A percentile compares a stretch with the other conserved stretches of the same genome.
These are phyloP conservation scores for Beta corolliflora DNA, from an alignment of 179 eudicot species.

Conservation along the genomic window DNA sequence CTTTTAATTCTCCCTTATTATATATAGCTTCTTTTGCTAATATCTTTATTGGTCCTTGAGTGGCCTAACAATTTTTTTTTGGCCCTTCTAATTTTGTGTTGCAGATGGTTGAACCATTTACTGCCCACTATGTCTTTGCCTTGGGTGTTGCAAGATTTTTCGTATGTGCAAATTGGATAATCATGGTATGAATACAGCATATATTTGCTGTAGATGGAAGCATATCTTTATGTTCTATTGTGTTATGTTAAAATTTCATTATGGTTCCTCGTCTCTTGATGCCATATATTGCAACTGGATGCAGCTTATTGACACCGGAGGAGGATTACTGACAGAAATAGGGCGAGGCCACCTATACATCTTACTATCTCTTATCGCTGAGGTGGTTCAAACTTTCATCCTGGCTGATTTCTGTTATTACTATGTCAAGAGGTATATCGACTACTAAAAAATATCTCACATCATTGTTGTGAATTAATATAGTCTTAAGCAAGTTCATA, in stretches of 20 bases:
- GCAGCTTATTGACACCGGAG: slow-evolving; percentile 65
- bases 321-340: slow-evolving; percentile 43
- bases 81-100: neutral
- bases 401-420: slow-evolving; percentile 88
- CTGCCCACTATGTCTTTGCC: slow-evolving; percentile 85
- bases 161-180: slow-evolving; percentile 84
- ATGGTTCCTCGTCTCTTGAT: neutral
- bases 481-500: too few relatives aligned
- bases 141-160: slow-evolving; percentile 79
- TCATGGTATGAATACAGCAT: slow-evolving; percentile 46
- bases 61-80: neutral
- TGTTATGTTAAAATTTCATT: neutral
- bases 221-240: too few relatives aligned
- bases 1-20: neutral
- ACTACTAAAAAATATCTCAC: neutral
- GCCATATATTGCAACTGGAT: neutral
- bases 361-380: slow-evolving; percentile 49
- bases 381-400: slow-evolving; percentile 76
- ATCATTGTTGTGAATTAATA: neutral
- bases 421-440: slow-evolving; percentile 66
- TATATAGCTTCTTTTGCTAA: neutral
- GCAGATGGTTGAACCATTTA: slow-evolving; percentile 87
- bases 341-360: slow-evolving; percentile 70
- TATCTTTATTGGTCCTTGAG: neutral
- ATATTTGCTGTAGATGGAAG: too few relatives aligned